phyloP scores from a whole-genome alignment of 352 stramenopile species.

The Halophytophthora polymorphica region DNA sequence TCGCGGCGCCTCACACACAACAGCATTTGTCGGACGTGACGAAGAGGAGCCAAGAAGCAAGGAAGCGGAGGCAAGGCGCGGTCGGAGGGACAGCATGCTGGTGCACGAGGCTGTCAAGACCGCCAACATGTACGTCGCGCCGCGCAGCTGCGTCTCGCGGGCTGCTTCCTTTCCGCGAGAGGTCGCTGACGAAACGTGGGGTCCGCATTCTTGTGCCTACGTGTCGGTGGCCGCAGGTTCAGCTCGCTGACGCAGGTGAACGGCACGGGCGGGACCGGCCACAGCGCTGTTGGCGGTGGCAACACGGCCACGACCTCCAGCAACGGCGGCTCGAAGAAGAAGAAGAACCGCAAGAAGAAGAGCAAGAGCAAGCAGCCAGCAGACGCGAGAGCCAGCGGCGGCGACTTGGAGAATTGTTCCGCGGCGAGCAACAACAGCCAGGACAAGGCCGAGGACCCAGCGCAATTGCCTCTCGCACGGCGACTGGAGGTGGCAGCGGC shows the following conservation, averaged over 20 bases:
- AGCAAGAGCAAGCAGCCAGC: constrained; percentile 10
- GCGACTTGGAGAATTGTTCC: neutral
- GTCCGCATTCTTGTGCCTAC: neutral
- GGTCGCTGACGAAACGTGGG: neutral
- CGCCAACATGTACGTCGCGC: constrained; percentile 22
- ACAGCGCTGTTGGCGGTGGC: constrained; percentile 22
- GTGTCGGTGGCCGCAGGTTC: constrained; percentile 11
- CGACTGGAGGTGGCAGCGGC: constrained; percentile 68
- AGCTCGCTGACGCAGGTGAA: constrained; percentile 26
- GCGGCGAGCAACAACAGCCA: neutral
- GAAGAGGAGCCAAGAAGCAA: neutral
- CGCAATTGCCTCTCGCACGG: constrained; percentile 44
- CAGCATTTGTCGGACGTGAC: too few relatives aligned
- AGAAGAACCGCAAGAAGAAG: constrained; percentile 35
- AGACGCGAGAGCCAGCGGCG: constrained; percentile 1
- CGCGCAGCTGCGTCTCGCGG: neutral
- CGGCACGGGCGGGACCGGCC: constrained; percentile 19
- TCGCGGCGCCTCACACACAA: too few relatives aligned
- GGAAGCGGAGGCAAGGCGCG: too few relatives aligned
- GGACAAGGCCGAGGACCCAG: constrained; percentile 18
- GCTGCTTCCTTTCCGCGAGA: neutral
- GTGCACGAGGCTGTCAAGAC: constrained; percentile 31
- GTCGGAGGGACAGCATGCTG: constrained; percentile 15
- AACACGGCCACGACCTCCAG: constrained; percentile 20
- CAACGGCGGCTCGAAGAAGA: constrained; percentile 20